Conservation (phyloP, 177 flowering plant species). For the Tripterygium wilfordii region DNA sequence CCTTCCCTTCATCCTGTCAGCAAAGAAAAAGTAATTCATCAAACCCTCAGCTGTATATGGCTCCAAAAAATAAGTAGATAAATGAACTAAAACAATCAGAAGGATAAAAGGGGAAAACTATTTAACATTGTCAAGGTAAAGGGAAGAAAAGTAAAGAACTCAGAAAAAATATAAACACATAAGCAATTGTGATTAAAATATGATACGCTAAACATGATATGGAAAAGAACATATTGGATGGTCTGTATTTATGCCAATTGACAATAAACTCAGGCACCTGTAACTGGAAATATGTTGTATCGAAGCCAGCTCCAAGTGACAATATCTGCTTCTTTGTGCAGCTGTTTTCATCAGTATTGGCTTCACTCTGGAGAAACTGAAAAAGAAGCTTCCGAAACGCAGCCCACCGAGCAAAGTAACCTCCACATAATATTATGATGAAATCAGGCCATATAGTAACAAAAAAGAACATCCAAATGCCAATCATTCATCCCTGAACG, state of each 20-base stretch:
- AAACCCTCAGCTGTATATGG: neutral
- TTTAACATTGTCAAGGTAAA: no score
- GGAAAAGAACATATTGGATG: no score
- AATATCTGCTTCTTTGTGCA: conserved; percentile 71
- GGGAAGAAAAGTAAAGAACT: no score
- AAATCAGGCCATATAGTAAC: no score
- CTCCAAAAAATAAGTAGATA: neutral
- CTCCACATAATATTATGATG: conserved; percentile 28
- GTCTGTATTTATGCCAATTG: no score
- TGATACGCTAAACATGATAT: no score
- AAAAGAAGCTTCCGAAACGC: conserved; percentile 69
- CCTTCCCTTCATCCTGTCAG: conserved; percentile 74
- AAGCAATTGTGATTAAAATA: no score
- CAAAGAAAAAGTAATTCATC: neutral
- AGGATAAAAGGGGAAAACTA: no score
- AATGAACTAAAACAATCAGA: neutral
- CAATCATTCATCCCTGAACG: no score
- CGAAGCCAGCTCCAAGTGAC: conserved; percentile 96
- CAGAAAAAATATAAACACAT: no score
- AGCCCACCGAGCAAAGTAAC: conserved; percentile 95
- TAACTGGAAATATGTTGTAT: conserved; percentile 89
- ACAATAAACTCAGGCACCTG: conserved; percentile 46
- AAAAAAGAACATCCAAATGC: no score
- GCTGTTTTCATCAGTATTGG: conserved; percentile 12
- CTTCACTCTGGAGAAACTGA: conserved; percentile 65